A percentile compares a stretch with the other conserved stretches of the same genome.
phyloP scores from a whole-genome alignment of 1,139 yeast genomes.

The Debaryomyces nepalensis region DNA sequence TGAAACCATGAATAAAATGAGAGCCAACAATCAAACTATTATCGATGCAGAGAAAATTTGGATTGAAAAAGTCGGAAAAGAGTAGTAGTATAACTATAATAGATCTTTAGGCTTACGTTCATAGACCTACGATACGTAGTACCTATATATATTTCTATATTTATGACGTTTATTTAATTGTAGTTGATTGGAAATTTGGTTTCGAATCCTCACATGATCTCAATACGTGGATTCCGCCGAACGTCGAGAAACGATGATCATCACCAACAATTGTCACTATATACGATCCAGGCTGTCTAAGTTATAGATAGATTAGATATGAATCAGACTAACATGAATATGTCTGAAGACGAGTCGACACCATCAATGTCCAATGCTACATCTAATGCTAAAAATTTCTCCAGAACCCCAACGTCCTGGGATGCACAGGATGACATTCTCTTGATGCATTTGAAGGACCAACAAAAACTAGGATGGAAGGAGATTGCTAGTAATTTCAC shows the following conservation, averaged over 20 bases:
- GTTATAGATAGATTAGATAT: slow-evolving; percentile 7
- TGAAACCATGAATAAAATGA: slow-evolving; percentile 97
- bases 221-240: slow-evolving; percentile 9
- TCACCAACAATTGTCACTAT: slow-evolving; percentile 12
- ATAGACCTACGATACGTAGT: neutral
- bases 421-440: slow-evolving; percentile 73
- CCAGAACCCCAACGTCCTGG: slow-evolving; percentile 73
- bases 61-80: slow-evolving; percentile 52
- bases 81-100: neutral
- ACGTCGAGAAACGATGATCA: slow-evolving; percentile 21
- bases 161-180: neutral
- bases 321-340: slow-evolving; percentile 7
- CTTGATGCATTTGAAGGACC: slow-evolving; percentile 70
- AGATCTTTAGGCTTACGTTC: neutral
- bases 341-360: slow-evolving; percentile 7
- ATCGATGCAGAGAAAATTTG: slow-evolving; percentile 87
- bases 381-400: slow-evolving; percentile 24
- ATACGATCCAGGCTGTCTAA: neutral
- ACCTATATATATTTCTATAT: neutral
- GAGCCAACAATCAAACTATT: slow-evolving; percentile 87
- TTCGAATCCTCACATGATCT: slow-evolving; percentile 13
- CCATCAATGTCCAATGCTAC: slow-evolving; percentile 6
- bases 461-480: slow-evolving; percentile 76
- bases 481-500: slow-evolving; percentile 70
- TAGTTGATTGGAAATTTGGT: neutral